Conservation (phyloP, 2,329 filamentous ascomycete species). For the Cercospora sp. region DNA sequence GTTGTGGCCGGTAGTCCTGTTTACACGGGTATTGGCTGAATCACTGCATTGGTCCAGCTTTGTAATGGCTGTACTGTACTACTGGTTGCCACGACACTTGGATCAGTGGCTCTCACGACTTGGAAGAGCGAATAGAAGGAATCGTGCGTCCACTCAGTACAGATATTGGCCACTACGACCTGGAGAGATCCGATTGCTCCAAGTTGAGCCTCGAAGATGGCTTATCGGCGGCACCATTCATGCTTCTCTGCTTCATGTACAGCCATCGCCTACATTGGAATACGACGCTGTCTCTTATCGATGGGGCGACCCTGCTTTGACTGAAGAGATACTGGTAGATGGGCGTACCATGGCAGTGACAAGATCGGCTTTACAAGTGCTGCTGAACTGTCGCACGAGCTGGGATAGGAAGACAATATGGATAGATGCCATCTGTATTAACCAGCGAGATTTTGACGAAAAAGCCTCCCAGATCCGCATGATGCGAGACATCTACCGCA, state of each 20-base stretch:
- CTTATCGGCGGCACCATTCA: background rate
- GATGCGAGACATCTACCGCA: slow-evolving; percentile 36
- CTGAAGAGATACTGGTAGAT: slow-evolving; percentile 5
- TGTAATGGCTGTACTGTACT: background rate
- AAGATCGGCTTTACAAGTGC: slow-evolving; percentile 31
- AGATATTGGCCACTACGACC: background rate
- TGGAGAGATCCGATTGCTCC: background rate
- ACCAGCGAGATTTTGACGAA: slow-evolving; percentile 32
- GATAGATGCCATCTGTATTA: slow-evolving; percentile 33
- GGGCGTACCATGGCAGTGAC: slow-evolving; percentile 22
- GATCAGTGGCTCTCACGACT: background rate
- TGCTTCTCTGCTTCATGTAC: background rate
- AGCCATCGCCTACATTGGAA: background rate
- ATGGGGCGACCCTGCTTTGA: slow-evolving; percentile 26
- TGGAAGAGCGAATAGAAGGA: background rate
- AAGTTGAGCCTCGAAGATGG: background rate
- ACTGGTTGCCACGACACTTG: background rate
- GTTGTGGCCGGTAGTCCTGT: background rate
- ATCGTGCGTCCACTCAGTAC: background rate
- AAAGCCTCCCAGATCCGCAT: slow-evolving; percentile 34
- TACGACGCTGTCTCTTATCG: slow-evolving; percentile 37
- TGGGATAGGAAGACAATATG: background rate
- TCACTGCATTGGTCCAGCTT: background rate
- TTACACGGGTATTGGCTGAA: background rate
- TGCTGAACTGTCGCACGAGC: slow-evolving; percentile 25